Base-by-base conservation (phyloP, 352 stramenopile genomes). In the Globisporangium cystogenes region DNA sequence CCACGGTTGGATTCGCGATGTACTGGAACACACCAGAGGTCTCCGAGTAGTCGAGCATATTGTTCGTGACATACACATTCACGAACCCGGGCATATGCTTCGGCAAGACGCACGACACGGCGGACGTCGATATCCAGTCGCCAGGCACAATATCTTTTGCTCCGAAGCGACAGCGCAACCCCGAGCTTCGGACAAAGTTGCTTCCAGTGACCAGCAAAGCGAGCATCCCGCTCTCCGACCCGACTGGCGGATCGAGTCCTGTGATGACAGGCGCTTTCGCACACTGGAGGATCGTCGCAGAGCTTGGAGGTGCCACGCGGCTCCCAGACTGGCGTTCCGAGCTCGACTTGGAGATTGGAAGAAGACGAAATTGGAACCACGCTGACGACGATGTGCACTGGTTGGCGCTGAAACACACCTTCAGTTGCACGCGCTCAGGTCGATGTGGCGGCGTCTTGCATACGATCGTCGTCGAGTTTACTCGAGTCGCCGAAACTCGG, bases 11-110 rank as follows among this genome's bases (percentile, higher is more conserved):
- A 5, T 44, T 62, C 6, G 56, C 48, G 15, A 82, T 50, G 39
- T 76, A 81, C 41, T 84, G 58, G 43, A 82, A 73, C 15, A 53
- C 20, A 12, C 64, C 20, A 18, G 49, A 26, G 20, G 73, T 54
- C 18, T 51, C 20, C 0, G 72, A 81, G 53, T 76, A 86, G 37
- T 84, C 70, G 45, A 81, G 65, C 5, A 82, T 11, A 16, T 86
- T 86, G 60, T 80, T 86, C 0, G 70, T 75, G 23, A 84, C 67
- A 26, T 74, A 66, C 0, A 86, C 49, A 20, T 61, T 53, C 20
- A 81, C 61, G 37, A 58, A 62, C 1, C 68, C 68, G 7, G 59
- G 66, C 8, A 26, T 41, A 14, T 80, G 64, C 10, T 16, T 35
- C 15, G 70, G 68, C 2, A 59, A 60, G 1, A 58, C 47, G 46